Base-by-base conservation (phyloP, 140 eudicot species). In the Senecio squalidus region DNA sequence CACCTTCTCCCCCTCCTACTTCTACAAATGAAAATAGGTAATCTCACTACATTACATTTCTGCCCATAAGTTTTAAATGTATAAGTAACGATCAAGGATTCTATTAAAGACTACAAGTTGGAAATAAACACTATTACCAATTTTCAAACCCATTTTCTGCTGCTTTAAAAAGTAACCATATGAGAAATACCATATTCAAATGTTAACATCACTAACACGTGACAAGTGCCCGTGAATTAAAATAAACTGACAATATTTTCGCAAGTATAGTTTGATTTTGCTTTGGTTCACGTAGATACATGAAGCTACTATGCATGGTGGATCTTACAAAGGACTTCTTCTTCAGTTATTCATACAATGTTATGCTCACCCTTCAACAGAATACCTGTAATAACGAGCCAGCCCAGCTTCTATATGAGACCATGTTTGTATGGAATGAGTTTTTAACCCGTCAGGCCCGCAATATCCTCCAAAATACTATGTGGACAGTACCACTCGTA, bases 11-110 rank as follows among this genome's bases (percentile, higher is more conserved):
- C 58, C 68, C 71, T 82, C 69, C 95, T 75, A 55, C 95, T 82
- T 80, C 95, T 88, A 88, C 82, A 76, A 84, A 80, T 78, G 99
- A 93, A 81, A 93, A 93, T 87, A 93, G 99, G 99, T 93, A n/a
- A 95, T 82, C 82, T 88, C 80, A 94, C 83, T n/a, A n/a, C n/a
- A n/a, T n/a, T n/a, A n/a, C 95, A 74, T 79, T 92, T 84, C 88
- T 82, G 77, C 88, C 50, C 83, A 96, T 91, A 81, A 83, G 76
- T 78, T 87, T 80, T 72, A 80, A 74, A 66, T 81, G 70, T 71
- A 59, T 41, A 57, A 62, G 67, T 65, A 69, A 51, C 71, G 74
- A 58, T n/a, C n/a, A n/a, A n/a, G n/a, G n/a, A n/a, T n/a, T n/a
- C n/a, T n/a, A n/a, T n/a, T n/a, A n/a, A n/a, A n/a, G n/a, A n/a